These are phyloP conservation scores for Wallacemonas sp. DNA, from an alignment of 208 protist genomes.

Conservation along the genomic window DNA sequence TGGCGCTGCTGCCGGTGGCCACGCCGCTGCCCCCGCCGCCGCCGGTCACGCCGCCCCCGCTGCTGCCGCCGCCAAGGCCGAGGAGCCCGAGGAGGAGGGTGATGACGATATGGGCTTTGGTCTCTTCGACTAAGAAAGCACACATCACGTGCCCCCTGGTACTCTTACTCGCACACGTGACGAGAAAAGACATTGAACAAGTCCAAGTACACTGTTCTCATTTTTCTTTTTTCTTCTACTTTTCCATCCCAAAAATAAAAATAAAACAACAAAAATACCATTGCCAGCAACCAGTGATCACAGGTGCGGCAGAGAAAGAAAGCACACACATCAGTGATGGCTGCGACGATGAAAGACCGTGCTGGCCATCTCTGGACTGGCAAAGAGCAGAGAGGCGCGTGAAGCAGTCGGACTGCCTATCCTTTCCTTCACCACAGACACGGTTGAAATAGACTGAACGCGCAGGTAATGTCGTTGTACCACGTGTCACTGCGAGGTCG, in stretches of 20 bases:
- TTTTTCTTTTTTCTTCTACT: conserved; percentile 5
- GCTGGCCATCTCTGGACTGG: no score
- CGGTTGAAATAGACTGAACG: no score
- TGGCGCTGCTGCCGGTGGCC: conserved; percentile 41
- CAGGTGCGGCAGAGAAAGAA: not conserved
- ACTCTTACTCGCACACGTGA: no score
- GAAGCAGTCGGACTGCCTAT: no score
- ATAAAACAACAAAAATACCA: not conserved
- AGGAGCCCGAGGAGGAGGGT: conserved; percentile 76
- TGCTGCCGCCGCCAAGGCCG: conserved; percentile 43
- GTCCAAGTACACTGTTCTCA: conserved; percentile 4
- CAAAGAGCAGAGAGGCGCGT: no score
- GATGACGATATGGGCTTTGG: conserved; percentile 90
- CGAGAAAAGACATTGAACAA: not conserved
- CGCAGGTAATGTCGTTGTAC: no score
- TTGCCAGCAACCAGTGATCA: not conserved
- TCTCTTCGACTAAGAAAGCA: conserved; percentile 92
- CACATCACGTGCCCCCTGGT: no score
- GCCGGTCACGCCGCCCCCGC: conserved; percentile 43
- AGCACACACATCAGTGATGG: no score
- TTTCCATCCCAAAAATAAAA: not conserved
- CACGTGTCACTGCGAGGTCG: no score
- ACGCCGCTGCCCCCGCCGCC: conserved; percentile 34
- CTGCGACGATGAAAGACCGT: no score
- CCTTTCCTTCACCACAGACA: no score